A percentile compares a stretch with the other conserved stretches of the same genome.
phyloP scores from a whole-genome alignment of 352 stramenopile genomes.

The Thraustochytrium sp. region DNA sequence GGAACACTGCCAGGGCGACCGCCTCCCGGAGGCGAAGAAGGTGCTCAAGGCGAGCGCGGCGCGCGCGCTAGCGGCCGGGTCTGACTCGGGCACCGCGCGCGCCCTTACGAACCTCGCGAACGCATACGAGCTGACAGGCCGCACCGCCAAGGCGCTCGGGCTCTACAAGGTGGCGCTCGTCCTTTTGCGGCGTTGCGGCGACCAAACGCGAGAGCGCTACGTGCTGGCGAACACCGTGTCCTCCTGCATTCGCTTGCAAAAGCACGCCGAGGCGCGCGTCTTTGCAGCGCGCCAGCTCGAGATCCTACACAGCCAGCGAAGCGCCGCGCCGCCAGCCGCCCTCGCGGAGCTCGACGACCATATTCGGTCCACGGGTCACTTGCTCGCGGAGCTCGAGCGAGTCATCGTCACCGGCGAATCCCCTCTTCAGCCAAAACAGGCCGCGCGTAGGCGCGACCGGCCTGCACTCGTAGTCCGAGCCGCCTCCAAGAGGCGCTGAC shows the following conservation, averaged over 20 bases:
- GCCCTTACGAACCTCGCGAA: slow-evolving; percentile 7
- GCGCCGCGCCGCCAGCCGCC: neutral
- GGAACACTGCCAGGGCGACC: neutral
- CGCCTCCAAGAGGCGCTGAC: too few species aligned
- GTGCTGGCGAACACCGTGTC: slow-evolving; percentile 1
- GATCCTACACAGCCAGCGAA: neutral
- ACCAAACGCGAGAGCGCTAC: neutral
- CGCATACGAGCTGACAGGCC: neutral
- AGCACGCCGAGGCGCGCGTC: slow-evolving; percentile 5
- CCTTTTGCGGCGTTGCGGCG: neutral
- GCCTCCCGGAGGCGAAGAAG: neutral
- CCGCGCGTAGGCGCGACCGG: too few species aligned
- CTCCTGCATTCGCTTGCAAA: slow-evolving; percentile 3
- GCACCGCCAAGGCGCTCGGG: neutral
- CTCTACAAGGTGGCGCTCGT: neutral
- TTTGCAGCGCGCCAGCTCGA: neutral
- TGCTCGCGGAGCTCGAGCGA: too few species aligned
- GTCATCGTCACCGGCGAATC: too few species aligned
- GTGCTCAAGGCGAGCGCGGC: neutral
- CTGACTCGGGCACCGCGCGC: neutral
- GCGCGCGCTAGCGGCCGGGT: neutral
- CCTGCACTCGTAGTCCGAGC: too few species aligned
- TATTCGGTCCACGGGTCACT: neutral
- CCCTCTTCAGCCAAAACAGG: too few species aligned
- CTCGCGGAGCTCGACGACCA: neutral